Base-by-base conservation (phyloP, 1,284 basidiomycete genomes). In the Vanrija sp. region DNA sequence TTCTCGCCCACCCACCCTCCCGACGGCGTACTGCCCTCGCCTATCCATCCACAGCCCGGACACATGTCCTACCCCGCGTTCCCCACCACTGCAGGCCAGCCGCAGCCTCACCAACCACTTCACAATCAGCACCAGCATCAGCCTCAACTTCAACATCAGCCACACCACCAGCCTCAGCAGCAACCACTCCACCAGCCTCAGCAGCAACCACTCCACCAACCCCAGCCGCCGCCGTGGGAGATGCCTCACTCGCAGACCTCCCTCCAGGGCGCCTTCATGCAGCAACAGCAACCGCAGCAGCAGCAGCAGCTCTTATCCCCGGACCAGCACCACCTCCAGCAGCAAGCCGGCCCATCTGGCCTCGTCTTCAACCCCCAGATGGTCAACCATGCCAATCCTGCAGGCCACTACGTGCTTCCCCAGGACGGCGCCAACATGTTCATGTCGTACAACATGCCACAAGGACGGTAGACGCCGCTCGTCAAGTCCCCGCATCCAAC, bases 131-230 rank as follows among this genome's bases (percentile, higher is more conserved):
- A 51, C 27, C n/a, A 41, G 38, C 31, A 49, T 16, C 16, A 39
- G 15, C n/a, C 9, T 39, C 51, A 49, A 46, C 43, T 52, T 18
- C 56, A 49, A 50, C 55, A 56, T 41, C 64, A 59, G 47, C 56
- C 45, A 20, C 58, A 55, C 45, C 51, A 60, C 16, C 50, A 57
- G 38, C 31, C 41, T 25, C 37, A 47, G 20, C 41, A 38, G n/a
- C n/a, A n/a, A n/a, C 7, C 38, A 18, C 38, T 14, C 37, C 15
- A n/a, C 16, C 37, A 38, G 10, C 16, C 10, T 6, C 37, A 38
- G 10, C 37, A 38, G 7, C 37, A 18, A n/a, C n/a, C n/a, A n/a
- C n/a, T n/a, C 37, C 16, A 18, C 37, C 37, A 39, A 3, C 19
- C 16, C 38, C 38, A 39, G 38, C 38, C 16, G 42, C 4, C 49